phyloP scores from a whole-genome alignment of 2,329 filamentous ascomycete genomes.

The Colletotrichum musae region DNA sequence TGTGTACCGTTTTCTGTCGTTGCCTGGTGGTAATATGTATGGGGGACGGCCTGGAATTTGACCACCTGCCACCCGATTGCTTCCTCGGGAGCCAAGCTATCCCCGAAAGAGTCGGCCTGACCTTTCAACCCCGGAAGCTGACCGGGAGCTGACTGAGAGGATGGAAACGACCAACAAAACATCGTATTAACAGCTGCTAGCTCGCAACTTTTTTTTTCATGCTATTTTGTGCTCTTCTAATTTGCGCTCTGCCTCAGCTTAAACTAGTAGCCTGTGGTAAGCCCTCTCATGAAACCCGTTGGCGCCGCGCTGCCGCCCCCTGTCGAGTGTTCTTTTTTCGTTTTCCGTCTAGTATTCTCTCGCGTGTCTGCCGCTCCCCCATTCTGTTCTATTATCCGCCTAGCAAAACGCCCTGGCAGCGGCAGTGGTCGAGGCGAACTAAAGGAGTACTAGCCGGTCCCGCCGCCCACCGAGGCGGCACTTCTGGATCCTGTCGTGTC shows the following conservation, averaged over 20 bases:
- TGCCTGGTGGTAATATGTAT: neutral
- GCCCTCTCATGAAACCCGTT: conserved; percentile 14
- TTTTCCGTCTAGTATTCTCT: neutral
- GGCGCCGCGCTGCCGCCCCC: neutral
- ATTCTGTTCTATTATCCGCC: too few relatives aligned
- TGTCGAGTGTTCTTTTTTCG: conserved; percentile 8
- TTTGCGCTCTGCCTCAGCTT: neutral
- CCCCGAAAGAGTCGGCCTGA: conserved; percentile 10
- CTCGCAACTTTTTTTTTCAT: neutral
- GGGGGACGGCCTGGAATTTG: neutral
- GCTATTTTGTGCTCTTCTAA: neutral
- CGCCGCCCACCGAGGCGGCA: neutral
- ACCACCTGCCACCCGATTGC: neutral
- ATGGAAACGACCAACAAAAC: neutral
- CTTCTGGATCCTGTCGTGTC: neutral
- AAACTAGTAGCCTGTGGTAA: neutral
- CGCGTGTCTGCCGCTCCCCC: neutral
- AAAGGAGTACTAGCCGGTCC: neutral
- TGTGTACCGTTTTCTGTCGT: neutral
- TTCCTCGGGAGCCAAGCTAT: conserved; percentile 17
- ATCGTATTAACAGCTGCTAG: conserved; percentile 20
- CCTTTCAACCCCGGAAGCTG: neutral
- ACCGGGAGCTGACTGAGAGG: neutral
- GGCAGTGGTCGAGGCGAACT: conserved; percentile 3
- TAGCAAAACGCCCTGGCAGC: too few relatives aligned